Evolutionary conservation across 768 basidiomycete species (phyloP).

Genomic region (Cyclocybe aegerita): DNA sequence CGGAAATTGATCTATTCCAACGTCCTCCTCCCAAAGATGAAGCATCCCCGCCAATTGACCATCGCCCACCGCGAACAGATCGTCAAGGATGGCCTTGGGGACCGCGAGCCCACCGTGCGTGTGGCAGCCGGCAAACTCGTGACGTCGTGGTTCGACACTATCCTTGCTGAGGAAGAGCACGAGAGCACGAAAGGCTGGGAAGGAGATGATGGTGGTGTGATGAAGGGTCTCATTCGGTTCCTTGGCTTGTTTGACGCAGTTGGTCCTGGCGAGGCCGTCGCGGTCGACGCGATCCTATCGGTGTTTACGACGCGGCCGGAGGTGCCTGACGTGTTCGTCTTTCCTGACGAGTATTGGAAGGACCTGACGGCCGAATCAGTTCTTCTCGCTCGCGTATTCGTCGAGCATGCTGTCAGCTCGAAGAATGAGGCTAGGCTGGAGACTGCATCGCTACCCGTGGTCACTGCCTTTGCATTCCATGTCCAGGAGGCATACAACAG

Average conservation of each 20-base stretch:
- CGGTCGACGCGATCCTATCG: constrained; percentile 75
- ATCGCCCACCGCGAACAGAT: constrained; percentile 83
- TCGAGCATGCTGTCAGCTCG: constrained; percentile 72
- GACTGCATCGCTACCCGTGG: constrained; percentile 71
- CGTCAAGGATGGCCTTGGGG: constrained; percentile 86
- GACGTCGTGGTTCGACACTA: constrained; percentile 77
- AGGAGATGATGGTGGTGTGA: constrained; percentile 46
- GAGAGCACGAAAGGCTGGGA: constrained; percentile 31
- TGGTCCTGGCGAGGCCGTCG: constrained; percentile 65
- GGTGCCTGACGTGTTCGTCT: constrained; percentile 68
- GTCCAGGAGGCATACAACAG: constrained; percentile 81
- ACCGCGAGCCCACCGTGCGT: constrained; percentile 81
- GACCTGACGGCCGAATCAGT: constrained; percentile 75
- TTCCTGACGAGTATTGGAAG: constrained; percentile 77
- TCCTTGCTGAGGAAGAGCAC: constrained; percentile 35
- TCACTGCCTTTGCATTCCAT: constrained; percentile 86
- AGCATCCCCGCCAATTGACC: constrained; percentile 69
- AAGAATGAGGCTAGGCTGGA: constrained; percentile 70
- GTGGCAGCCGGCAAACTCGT: constrained; percentile 81
- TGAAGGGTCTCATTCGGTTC: constrained; percentile 45
- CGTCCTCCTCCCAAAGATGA: constrained; percentile 54
- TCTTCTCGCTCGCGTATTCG: constrained; percentile 81
- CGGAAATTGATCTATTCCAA: constrained; percentile 77
- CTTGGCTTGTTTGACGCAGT: constrained; percentile 59
- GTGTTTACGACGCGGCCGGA: constrained; percentile 75